Evolutionary conservation across 2,329 filamentous ascomycete genomes (phyloP), one percentile per base, ranked within the genome.

Genomic region (Drechslerella dactyloides): DNA sequence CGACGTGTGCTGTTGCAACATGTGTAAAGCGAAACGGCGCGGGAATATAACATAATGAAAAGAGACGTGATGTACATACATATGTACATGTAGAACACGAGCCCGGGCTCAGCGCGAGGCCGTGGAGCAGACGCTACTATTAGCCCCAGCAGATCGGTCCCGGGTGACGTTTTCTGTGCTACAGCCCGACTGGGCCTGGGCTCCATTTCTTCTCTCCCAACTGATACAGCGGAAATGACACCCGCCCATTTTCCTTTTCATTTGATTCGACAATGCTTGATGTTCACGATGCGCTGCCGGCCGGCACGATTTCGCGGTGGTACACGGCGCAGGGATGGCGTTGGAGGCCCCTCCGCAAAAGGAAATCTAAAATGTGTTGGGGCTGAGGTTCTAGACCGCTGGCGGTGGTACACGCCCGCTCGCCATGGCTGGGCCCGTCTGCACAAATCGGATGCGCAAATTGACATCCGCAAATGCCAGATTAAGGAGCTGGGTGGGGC

Each of bases 341-440:
- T n/a, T 52, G 62, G 42, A 30, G 30, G 44, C 23, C 59, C 46
- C 52, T 5, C 37, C 37, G n/a, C n/a, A 15, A 15, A 42, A 4
- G 52, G 58, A 64, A 58, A 4, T 33, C 8, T 33, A 33, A 33
- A 40, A 56, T 70, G 66, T 64, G 66, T 70, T 70, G 59, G 46
- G 48, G 23, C 46, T 59, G 58, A 69, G 54, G 66, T 70, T 70
- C 66, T 70, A 70, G 66, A 70, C 66, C 66, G 66, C 30, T n/a
- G n/a, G 27, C 30, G 23, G 37, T 30, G 21, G 48, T 52, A 27
- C 30, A 33, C 35, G 24, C 35, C 44, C 24, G 11, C 15, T 15
- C 57, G 40, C 40, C 40, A 5, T 37, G 7, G 33, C 13, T 37
- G 17, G 2, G 17, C n/a, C n/a, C n/a, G 3, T 30, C 37, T 27